These are phyloP conservation scores for Pichia sp. DNA, from an alignment of 1,139 yeast genomes.

Conservation along the genomic window DNA sequence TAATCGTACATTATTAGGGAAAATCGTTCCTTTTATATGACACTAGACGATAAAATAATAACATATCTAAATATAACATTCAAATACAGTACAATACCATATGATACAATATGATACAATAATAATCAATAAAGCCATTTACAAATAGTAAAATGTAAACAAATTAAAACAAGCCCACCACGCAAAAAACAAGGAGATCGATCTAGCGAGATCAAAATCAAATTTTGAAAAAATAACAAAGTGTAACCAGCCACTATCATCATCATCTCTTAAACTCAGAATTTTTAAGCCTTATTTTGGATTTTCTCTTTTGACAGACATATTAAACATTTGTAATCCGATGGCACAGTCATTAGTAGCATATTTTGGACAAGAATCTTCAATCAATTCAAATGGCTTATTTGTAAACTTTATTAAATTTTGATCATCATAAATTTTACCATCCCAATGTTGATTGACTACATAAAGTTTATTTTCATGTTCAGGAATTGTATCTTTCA, in stretches of 20 bases:
- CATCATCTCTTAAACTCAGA: too few species aligned
- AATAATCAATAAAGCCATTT: not conserved
- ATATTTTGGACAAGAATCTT: conserved; percentile 53
- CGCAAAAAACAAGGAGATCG: too few species aligned
- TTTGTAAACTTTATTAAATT: conserved; percentile 33
- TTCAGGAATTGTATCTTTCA: conserved; percentile 23
- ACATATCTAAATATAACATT: too few species aligned
- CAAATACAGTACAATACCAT: too few species aligned
- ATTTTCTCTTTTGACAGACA: conserved; percentile 63
- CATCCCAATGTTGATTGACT: conserved; percentile 15
- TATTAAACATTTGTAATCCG: conserved; percentile 69
- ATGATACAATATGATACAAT: not conserved
- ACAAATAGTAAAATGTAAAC: too few species aligned
- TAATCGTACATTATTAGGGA: not conserved
- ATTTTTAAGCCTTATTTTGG: conserved; percentile 34
- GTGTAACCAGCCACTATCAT: not conserved
- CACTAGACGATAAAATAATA: too few species aligned
- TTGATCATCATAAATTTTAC: conserved; percentile 20
- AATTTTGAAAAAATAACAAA: not conserved
- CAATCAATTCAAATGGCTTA: conserved; percentile 59
- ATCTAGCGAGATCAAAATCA: not conserved
- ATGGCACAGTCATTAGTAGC: conserved; percentile 59
- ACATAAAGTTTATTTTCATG: conserved; percentile 16
- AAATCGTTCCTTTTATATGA: not conserved
- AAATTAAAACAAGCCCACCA: too few species aligned